phyloP scores from a whole-genome alignment of 805 yeast genomes.

The Metschnikowia reukaufii region DNA sequence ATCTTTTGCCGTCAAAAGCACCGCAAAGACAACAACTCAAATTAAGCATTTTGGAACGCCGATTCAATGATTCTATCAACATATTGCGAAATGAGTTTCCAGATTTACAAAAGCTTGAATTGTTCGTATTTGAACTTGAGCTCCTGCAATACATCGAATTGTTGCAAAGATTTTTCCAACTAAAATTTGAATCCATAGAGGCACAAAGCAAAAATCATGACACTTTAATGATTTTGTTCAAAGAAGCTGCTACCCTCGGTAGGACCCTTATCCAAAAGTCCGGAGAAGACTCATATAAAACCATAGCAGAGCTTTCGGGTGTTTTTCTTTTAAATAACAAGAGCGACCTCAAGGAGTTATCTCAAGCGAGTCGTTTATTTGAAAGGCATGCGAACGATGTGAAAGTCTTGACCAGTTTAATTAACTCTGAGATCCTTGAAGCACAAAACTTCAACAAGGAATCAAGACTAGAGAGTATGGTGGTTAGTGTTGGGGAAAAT shows the following conservation, averaged over 20 bases:
- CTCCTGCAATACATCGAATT: constrained; percentile 25
- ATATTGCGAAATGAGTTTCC: constrained; percentile 9
- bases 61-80: constrained; percentile 11
- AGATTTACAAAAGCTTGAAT: constrained; percentile 2
- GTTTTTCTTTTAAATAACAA: constrained; percentile 9
- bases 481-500: constrained; percentile 31
- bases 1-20: constrained; percentile 6
- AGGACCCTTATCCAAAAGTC: constrained; percentile 21
- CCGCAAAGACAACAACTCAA: constrained; percentile 8
- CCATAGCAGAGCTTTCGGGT: constrained; percentile 13
- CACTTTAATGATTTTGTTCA: constrained; percentile 18
- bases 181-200: constrained; percentile 11
- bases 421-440: constrained; percentile 21
- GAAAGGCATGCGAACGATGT: constrained; percentile 25
- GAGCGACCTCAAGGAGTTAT: constrained; percentile 11
- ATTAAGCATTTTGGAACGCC: constrained; percentile 5
- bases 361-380: constrained; percentile 17
- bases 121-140: constrained; percentile 28
- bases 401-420: constrained; percentile 23
- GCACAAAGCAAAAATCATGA: neutral
- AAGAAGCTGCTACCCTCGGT: constrained; percentile 18
- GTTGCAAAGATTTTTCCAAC: constrained; percentile 24
- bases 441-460: constrained; percentile 27
- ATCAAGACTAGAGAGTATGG: constrained; percentile 34
- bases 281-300: neutral